Conservation (phyloP, 371 early-diverging fungal genomes). For the Apophysomyces elegans region DNA sequence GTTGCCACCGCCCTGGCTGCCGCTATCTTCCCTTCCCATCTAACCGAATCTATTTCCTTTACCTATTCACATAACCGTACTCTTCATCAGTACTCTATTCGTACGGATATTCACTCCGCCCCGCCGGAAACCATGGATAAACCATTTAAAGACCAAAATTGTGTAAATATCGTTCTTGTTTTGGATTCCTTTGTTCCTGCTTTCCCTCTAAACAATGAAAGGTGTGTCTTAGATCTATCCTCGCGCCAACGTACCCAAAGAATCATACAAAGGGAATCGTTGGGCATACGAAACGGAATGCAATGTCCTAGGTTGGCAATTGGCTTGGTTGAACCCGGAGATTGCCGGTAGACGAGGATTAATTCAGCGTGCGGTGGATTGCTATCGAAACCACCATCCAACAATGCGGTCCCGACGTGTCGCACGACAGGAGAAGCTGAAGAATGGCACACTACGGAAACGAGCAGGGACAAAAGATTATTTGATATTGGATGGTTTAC, state of each 20-base stretch:
- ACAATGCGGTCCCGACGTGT: constrained; percentile 79
- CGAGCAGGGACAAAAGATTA: constrained; percentile 20
- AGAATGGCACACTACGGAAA: constrained; percentile 45
- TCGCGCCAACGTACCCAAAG: constrained; percentile 72
- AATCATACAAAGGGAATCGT: constrained; percentile 84
- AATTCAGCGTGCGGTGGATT: constrained; percentile 93
- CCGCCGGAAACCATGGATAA: constrained; percentile 55
- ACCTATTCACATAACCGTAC: constrained; percentile 62
- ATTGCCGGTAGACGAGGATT: constrained; percentile 87
- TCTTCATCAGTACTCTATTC: constrained; percentile 66
- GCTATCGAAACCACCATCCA: constrained; percentile 84
- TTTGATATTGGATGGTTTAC: constrained; percentile 30
- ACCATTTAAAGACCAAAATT: constrained; percentile 69
- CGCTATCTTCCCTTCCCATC: constrained; percentile 8
- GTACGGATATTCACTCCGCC: constrained; percentile 78
- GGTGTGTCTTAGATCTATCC: constrained; percentile 34
- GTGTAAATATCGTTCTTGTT: constrained; percentile 40
- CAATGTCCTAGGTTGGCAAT: constrained; percentile 89
- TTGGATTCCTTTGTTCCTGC: not conserved
- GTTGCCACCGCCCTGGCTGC: constrained; percentile 21
- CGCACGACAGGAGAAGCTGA: constrained; percentile 77
- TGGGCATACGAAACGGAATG: constrained; percentile 94
- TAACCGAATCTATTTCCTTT: constrained; percentile 32
- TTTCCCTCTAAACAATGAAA: not conserved
- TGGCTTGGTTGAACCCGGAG: constrained; percentile 79